Evolutionary conservation across 352 stramenopile species (phyloP).

Genomic region (Salisapilia sapeloensis): DNA sequence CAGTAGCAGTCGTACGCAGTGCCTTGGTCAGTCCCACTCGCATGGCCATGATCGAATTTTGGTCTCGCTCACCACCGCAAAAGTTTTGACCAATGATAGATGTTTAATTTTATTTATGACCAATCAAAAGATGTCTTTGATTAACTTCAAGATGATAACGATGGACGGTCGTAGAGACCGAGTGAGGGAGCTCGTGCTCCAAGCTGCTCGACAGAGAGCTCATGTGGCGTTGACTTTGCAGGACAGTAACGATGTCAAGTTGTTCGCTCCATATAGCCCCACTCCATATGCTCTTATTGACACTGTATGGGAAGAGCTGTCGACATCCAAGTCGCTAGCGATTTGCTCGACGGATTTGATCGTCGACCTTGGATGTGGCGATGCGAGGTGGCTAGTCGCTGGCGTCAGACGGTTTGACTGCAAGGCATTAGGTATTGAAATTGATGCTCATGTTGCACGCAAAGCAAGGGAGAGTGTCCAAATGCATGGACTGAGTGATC

Average conservation of each 20-base stretch:
- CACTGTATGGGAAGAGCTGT: conserved; percentile 40
- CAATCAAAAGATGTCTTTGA: no score
- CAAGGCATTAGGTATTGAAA: conserved; percentile 47
- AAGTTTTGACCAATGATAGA: no score
- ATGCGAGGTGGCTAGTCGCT: conserved; percentile 61
- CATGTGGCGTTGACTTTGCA: conserved; percentile 23
- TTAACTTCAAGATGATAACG: no score
- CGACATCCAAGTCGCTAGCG: conserved; percentile 1
- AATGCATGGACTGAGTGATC: conserved; percentile 8
- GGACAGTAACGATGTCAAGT: conserved; percentile 2
- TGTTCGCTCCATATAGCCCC: conserved; percentile 67
- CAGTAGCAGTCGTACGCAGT: conserved; percentile 18
- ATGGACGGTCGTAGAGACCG: no score
- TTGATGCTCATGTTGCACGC: conserved; percentile 33
- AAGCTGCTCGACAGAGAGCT: conserved; percentile 29
- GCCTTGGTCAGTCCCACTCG: conserved; percentile 34
- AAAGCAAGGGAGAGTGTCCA: conserved; percentile 11
- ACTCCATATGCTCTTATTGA: conserved; percentile 34
- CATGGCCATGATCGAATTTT: conserved; percentile 44
- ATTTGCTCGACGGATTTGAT: conserved; percentile 29
- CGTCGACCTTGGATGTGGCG: conserved; percentile 67
- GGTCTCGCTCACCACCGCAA: no score
- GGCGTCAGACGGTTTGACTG: conserved; percentile 38
- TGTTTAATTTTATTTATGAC: no score
- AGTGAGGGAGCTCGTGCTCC: conserved; percentile 46